phyloP scores from a whole-genome alignment of 192 early-diverging fungal species.

The Globomyces pollinis-pini region DNA sequence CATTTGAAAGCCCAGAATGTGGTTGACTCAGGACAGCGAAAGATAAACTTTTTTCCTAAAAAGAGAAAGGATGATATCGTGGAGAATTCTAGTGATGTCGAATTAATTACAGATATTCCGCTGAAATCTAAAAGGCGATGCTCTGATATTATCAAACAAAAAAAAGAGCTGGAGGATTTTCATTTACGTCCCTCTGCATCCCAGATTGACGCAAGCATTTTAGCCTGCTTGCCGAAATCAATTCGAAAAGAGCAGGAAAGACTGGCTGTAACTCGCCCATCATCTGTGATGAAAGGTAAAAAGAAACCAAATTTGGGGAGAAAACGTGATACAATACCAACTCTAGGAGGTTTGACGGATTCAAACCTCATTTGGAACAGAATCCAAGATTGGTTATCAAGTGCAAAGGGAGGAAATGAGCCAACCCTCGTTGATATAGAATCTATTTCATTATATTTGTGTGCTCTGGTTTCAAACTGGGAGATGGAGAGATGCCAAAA shows the following conservation, averaged over 20 bases:
- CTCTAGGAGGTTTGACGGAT: too few relatives aligned
- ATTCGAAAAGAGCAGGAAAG: neutral
- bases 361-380: too few relatives aligned
- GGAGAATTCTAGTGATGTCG: neutral
- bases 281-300: neutral
- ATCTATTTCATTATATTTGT: too few relatives aligned
- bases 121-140: neutral
- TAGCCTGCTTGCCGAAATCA: neutral
- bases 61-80: neutral
- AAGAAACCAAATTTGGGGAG: neutral
- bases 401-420: too few relatives aligned
- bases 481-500: too few relatives aligned
- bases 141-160: too few relatives aligned
- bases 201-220: neutral
- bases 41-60: neutral
- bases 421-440: too few relatives aligned
- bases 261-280: neutral
- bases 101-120: neutral
- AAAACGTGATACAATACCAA: too few relatives aligned
- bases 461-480: too few relatives aligned
- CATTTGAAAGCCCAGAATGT: slow-evolving; percentile 5
- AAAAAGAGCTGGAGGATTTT: too few relatives aligned
- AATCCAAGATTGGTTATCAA: too few relatives aligned
- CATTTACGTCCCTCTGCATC: neutral
- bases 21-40: neutral